These are phyloP conservation scores for Pythium graminicola DNA, from an alignment of 352 stramenopile species.

Conservation along the genomic window DNA sequence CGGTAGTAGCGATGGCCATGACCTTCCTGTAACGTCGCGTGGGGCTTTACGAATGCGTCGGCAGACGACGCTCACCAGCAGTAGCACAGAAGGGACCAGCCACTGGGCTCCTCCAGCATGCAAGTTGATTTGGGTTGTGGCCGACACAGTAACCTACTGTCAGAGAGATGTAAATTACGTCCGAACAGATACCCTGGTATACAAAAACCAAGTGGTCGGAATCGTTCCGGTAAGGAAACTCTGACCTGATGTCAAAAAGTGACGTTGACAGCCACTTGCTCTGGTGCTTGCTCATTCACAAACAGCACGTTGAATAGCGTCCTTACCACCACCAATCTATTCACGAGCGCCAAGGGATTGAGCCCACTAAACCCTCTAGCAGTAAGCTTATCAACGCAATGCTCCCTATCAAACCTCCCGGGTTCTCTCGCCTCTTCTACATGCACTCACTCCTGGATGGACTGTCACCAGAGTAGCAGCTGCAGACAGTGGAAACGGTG, in stretches of 20 bases:
- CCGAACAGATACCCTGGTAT: slow-evolving; percentile 11
- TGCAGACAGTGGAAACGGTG: too few relatives aligned
- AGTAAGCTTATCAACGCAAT: too few relatives aligned
- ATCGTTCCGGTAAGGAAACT: slow-evolving; percentile 10
- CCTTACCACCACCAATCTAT: not conserved
- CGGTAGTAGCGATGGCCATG: slow-evolving; percentile 29
- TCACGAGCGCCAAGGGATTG: not conserved
- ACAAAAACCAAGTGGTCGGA: slow-evolving; percentile 12
- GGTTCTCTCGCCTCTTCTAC: too few relatives aligned
- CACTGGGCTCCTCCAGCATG: not conserved
- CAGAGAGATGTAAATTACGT: slow-evolving; percentile 12
- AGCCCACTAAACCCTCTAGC: too few relatives aligned
- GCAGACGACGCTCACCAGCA: not conserved
- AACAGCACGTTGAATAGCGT: too few relatives aligned
- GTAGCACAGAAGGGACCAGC: slow-evolving; percentile 7
- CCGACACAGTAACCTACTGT: not conserved
- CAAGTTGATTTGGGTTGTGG: not conserved
- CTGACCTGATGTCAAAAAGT: slow-evolving; percentile 8
- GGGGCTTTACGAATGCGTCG: slow-evolving; percentile 13
- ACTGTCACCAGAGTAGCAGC: too few relatives aligned
- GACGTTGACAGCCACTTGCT: slow-evolving; percentile 7
- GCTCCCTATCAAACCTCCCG: too few relatives aligned
- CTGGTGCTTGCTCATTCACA: too few relatives aligned
- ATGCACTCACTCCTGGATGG: too few relatives aligned
- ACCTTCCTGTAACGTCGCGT: not conserved